Evolutionary conservation across 2,329 filamentous ascomycete genomes (phyloP).

Genomic region (Pestalotiopsis sp.): DNA sequence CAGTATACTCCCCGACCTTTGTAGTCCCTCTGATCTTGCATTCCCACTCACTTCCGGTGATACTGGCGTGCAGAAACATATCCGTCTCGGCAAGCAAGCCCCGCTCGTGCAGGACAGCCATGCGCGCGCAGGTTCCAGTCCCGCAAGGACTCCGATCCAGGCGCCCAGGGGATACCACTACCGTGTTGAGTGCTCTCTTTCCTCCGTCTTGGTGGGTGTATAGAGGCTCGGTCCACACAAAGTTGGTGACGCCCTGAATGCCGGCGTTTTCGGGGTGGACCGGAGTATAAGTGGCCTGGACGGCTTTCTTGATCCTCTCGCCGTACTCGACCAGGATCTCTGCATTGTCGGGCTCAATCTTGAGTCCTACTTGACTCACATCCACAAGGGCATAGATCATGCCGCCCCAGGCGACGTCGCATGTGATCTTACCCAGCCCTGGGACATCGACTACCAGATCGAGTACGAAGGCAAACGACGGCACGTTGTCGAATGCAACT

Average conservation of each 20-base stretch:
- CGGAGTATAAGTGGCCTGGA: constrained; percentile 34
- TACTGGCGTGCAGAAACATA: constrained; percentile 29
- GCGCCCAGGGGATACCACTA: constrained; percentile 46
- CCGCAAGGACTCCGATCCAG: constrained; percentile 50
- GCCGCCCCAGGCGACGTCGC: constrained; percentile 50
- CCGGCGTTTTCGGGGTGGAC: constrained; percentile 43
- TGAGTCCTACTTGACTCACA: constrained; percentile 36
- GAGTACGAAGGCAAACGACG: constrained; percentile 22
- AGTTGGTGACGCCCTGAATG: neutral
- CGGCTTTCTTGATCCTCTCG: constrained; percentile 43
- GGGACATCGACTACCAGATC: constrained; percentile 42
- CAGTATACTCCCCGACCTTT: constrained; percentile 40
- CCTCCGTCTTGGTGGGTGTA: constrained; percentile 14
- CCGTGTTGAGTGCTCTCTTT: constrained; percentile 39
- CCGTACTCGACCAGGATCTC: constrained; percentile 42
- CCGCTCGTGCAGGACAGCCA: constrained; percentile 45
- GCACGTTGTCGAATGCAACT: neutral
- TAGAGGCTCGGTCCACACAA: neutral
- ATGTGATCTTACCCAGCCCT: constrained; percentile 38
- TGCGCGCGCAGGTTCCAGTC: constrained; percentile 45
- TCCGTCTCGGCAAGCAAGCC: constrained; percentile 40
- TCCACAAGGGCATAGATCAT: constrained; percentile 48
- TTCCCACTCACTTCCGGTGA: neutral
- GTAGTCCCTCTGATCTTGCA: constrained; percentile 39
- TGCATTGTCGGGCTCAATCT: constrained; percentile 34